A percentile compares a stretch with the other conserved stretches of the same genome.
Evolutionary conservation across 2,329 filamentous ascomycete species (phyloP).

Genomic region (Corinectria fuckeliana): DNA sequence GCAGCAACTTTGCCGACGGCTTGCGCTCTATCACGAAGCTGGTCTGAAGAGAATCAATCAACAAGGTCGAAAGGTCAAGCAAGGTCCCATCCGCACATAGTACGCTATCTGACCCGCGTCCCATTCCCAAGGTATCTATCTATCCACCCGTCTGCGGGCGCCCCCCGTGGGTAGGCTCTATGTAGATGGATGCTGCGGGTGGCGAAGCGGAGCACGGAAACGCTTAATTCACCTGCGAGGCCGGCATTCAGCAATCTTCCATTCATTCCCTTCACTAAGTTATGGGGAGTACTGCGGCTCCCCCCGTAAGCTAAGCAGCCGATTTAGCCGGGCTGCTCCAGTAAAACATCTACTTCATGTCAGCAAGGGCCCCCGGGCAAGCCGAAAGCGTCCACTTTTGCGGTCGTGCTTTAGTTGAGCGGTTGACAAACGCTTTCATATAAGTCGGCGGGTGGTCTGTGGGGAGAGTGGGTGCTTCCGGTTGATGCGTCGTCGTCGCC

Average conservation of each 20-base stretch:
- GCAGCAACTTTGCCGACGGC: no score
- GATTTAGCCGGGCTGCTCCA: conserved; percentile 31
- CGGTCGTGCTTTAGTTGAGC: conserved; percentile 1
- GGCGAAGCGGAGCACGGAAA: conserved; percentile 12
- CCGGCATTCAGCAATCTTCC: no score
- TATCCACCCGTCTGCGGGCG: conserved; percentile 11
- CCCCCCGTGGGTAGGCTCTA: conserved; percentile 18
- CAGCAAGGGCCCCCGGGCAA: conserved; percentile 8
- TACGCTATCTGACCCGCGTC: background rate
- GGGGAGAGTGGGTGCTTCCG: no score
- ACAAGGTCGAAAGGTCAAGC: no score
- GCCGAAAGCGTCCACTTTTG: background rate
- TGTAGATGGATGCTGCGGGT: conserved; percentile 4
- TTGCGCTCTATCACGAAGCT: background rate
- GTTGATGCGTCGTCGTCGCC: background rate
- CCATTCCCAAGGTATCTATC: no score
- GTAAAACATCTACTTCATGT: conserved; percentile 5
- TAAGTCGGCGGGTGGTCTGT: no score
- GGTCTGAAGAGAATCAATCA: no score
- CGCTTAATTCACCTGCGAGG: conserved; percentile 2
- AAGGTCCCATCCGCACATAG: background rate
- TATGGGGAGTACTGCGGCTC: conserved; percentile 12
- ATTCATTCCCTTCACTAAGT: background rate
- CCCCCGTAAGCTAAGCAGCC: conserved; percentile 23
- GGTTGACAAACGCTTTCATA: conserved; percentile 11